These are phyloP conservation scores for Flaveria floridana DNA, from an alignment of 140 eudicot species.

Conservation along the genomic window DNA sequence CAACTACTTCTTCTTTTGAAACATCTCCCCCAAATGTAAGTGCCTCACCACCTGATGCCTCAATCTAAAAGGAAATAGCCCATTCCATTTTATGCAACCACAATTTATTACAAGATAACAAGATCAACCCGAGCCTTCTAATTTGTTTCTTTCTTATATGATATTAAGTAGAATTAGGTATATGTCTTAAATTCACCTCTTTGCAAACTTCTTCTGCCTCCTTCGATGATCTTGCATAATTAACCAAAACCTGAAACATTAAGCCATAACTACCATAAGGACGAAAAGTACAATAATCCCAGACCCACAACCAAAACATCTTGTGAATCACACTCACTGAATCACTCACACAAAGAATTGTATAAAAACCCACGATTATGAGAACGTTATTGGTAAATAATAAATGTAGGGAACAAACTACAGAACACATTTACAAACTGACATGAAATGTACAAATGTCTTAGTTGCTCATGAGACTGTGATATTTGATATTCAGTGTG, in stretches of 20 bases:
- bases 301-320: not conserved
- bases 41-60: conserved; percentile 80
- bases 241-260: conserved; percentile 75
- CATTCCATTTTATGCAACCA: conserved; percentile 17
- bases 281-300: not conserved
- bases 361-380: not conserved
- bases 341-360: not conserved
- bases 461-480: not conserved
- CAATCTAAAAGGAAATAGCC: conserved; percentile 55
- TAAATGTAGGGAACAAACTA: not conserved
- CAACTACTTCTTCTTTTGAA: conserved; percentile 89
- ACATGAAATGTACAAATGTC: conserved; percentile 3
- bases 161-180: not conserved
- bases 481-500: not conserved
- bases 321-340: not conserved
- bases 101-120: not conserved
- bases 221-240: conserved; percentile 93
- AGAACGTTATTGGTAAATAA: not conserved
- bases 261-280: conserved; percentile 14
- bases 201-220: conserved; percentile 97
- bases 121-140: not conserved
- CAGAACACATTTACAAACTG: conserved; percentile 11
- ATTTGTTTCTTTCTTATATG: not conserved
- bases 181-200: conserved; percentile 48
- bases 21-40: conserved; percentile 97